Evolutionary conservation across 2,329 filamentous ascomycete species (phyloP), one percentile per base, ranked within the genome.

Genomic region (Aspergillus aculeatinus): DNA sequence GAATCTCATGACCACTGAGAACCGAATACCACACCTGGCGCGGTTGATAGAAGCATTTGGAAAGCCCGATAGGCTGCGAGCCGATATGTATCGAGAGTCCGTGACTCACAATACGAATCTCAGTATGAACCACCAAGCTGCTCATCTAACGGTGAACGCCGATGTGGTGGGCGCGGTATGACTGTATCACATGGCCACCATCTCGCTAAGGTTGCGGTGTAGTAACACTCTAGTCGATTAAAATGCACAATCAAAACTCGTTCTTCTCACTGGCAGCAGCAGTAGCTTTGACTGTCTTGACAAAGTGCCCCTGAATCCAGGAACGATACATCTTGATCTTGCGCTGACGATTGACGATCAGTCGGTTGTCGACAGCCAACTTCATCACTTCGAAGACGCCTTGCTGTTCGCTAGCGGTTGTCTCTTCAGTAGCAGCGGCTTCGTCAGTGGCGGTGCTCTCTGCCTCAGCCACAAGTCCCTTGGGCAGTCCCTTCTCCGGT

Each of bases 301-400:
- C 64, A 62, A 81, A 80, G 31, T 78, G 74, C 4, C 76, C 79
- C 63, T 81, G 79, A 61, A 81, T 74, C 72, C 95, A 99, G 80
- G 94, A 98, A 62, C 95, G 87, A 77, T 98, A 98, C 95, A 99
- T 99, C 79, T 98, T 99, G 52, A 96, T 81, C 77, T 92, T 89
- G 70, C 89, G 86, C 57, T 93, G 91, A 65, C 95, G 87, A 75
- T 99, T 99, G 58, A 99, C 92, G 58, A 99, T 83, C 80, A 99
- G 83, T 61, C 95, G 87, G 65, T 92, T 87, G 74, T 99, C 95
- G 58, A 94, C 84, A 27, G 89, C 95, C 39, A 98, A 83, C 51
- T 95, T 86, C 58, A 90, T 79, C 51, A 96, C 80, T 52, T 92
- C 85, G 68, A 98, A 92, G 1, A 74, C 74, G 14, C 69, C 63